phyloP scores from a whole-genome alignment of 306 rosid species.

The Glycine latifolia region DNA sequence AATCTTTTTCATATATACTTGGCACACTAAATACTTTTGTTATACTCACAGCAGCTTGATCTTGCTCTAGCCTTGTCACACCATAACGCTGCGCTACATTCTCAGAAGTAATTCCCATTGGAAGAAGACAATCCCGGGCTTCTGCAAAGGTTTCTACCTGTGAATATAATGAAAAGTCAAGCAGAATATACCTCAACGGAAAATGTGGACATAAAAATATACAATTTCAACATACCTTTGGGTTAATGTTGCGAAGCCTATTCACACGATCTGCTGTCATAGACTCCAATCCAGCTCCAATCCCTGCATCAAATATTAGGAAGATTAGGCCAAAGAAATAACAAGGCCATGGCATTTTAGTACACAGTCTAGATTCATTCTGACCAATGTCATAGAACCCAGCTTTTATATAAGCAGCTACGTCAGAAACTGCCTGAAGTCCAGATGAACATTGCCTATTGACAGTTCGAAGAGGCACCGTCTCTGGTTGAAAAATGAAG shows the following conservation, averaged over 20 bases:
- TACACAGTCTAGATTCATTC: constrained; percentile 21
- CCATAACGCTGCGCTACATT: constrained; percentile 84
- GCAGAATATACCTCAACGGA: constrained; percentile 25
- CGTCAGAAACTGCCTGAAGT: constrained; percentile 96
- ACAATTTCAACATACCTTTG: constrained; percentile 59
- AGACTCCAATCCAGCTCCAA: constrained; percentile 91
- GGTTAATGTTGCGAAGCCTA: constrained; percentile 47
- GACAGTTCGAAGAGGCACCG: constrained; percentile 84
- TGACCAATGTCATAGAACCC: constrained; percentile 89
- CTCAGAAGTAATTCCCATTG: constrained; percentile 94
- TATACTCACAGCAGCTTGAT: constrained; percentile 87
- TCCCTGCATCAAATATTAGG: constrained; percentile 60
- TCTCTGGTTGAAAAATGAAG: constrained; percentile 59
- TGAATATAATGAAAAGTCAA: constrained; percentile 30
- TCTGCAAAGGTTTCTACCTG: constrained; percentile 67
- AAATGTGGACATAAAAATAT: background rate
- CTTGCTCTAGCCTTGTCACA: constrained; percentile 88
- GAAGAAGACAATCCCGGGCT: constrained; percentile 91
- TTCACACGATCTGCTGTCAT: constrained; percentile 64
- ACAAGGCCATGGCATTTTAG: constrained; percentile 6
- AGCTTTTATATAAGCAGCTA: constrained; percentile 89
- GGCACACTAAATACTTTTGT: constrained; percentile 34
- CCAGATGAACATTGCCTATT: constrained; percentile 97
- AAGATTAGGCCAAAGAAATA: constrained; percentile 11
- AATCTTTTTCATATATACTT: background rate